These are phyloP conservation scores for Coix lacrymajobi DNA, from an alignment of 176 grass and related monocot species.

Conservation along the genomic window DNA sequence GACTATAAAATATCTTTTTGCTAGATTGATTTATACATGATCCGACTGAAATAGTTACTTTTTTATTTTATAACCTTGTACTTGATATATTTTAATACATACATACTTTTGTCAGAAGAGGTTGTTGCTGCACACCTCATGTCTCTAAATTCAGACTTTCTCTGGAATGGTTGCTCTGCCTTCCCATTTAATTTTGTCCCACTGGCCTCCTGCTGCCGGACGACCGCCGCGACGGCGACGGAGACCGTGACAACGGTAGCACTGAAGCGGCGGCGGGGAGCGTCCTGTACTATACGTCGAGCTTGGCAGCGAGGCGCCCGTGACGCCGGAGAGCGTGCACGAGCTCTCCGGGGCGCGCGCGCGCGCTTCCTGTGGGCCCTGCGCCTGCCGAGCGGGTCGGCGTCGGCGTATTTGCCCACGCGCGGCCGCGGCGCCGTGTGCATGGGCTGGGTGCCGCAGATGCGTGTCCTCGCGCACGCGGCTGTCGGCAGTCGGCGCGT, in stretches of 20 bases:
- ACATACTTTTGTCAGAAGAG: no score
- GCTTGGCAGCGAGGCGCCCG: conserved; percentile 29
- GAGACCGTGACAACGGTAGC: no score
- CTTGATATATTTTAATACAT: no score
- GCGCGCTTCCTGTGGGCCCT: conserved; percentile 43
- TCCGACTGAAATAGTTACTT: no score
- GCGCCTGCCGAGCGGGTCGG: neutral
- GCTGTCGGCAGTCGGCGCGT: neutral
- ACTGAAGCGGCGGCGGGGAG: neutral
- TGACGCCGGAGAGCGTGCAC: neutral
- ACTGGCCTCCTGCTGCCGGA: conserved; percentile 13
- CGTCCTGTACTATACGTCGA: conserved; percentile 40
- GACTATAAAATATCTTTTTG: no score
- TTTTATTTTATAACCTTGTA: no score
- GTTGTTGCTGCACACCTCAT: no score
- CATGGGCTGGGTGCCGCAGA: conserved; percentile 40
- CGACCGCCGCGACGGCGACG: neutral
- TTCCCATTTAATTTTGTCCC: no score
- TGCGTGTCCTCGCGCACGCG: conserved; percentile 18
- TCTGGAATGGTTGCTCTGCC: no score
- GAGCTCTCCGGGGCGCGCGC: conserved; percentile 6
- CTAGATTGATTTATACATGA: no score
- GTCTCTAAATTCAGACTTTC: no score
- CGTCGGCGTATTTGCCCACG: neutral
- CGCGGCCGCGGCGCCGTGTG: neutral